A percentile compares a stretch with the other conserved stretches of the same genome.
phyloP scores from a whole-genome alignment of 768 basidiomycete species.

The Russula virescens region DNA sequence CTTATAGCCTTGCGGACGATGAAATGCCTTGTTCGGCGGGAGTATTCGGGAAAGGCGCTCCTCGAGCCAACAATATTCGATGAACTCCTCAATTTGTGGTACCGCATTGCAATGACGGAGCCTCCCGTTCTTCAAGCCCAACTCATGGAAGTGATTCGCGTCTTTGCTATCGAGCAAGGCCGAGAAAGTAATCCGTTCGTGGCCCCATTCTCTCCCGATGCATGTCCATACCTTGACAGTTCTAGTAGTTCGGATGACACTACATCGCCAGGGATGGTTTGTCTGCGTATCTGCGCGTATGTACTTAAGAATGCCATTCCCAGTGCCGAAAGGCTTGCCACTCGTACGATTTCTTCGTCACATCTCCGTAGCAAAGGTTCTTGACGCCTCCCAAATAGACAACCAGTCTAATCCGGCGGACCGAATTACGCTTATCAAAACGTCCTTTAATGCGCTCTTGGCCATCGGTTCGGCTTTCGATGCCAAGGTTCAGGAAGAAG shows the following conservation, averaged over 20 bases:
- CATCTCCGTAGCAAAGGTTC: background rate
- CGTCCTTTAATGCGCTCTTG: conserved; percentile 57
- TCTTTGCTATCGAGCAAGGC: conserved; percentile 37
- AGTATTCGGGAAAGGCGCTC: conserved; percentile 76
- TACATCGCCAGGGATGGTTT: conserved; percentile 42
- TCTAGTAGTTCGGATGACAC: conserved; percentile 4
- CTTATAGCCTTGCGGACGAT: conserved; percentile 68
- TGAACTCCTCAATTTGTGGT: conserved; percentile 82
- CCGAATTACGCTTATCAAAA: conserved; percentile 57
- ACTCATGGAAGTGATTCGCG: conserved; percentile 61
- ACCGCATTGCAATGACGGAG: conserved; percentile 87
- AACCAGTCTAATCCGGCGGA: conserved; percentile 42
- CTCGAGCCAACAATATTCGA: conserved; percentile 81
- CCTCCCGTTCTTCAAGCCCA: conserved; percentile 62
- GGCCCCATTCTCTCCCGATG: background rate
- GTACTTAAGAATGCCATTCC: conserved; percentile 69
- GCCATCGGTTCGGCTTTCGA: conserved; percentile 54
- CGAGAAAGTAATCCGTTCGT: conserved; percentile 15
- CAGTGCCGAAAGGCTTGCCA: conserved; percentile 43
- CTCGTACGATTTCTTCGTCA: conserved; percentile 37
- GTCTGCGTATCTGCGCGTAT: conserved; percentile 78
- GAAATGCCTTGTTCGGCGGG: conserved; percentile 70
- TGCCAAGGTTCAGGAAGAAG: conserved; percentile 58
- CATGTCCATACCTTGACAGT: conserved; percentile 2
- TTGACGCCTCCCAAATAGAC: conserved; percentile 32